Evolutionary conservation across 352 stramenopile species (phyloP).

Genomic region (Globisporangium sylvaticum): DNA sequence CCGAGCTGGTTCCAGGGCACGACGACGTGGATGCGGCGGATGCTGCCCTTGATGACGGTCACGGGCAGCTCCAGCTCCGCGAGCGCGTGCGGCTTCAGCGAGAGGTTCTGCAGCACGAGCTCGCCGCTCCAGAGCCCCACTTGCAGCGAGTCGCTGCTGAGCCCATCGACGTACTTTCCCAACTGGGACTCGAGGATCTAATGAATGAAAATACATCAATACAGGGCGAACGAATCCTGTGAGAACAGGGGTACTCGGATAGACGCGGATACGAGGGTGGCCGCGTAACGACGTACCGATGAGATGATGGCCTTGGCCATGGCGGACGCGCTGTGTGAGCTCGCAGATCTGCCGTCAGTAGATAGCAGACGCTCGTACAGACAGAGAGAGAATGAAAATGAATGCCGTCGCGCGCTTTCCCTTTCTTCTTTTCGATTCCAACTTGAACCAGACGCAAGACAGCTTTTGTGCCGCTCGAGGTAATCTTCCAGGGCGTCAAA

Average conservation of each 20-base stretch:
- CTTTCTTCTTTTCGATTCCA: slow-evolving; percentile 4
- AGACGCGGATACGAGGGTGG: background rate
- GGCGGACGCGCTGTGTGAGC: background rate
- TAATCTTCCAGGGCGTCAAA: too few species aligned
- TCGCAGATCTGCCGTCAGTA: background rate
- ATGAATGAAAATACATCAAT: background rate
- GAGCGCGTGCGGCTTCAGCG: slow-evolving; percentile 73
- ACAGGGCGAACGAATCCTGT: background rate
- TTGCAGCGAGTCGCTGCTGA: slow-evolving; percentile 76
- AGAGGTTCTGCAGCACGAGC: slow-evolving; percentile 63
- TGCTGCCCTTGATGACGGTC: slow-evolving; percentile 49
- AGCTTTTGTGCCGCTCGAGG: too few species aligned
- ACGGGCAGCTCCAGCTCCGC: slow-evolving; percentile 74
- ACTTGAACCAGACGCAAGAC: background rate
- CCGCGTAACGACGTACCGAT: slow-evolving; percentile 6
- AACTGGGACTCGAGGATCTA: slow-evolving; percentile 75
- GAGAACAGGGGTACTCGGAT: too few species aligned
- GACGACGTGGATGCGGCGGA: slow-evolving; percentile 65
- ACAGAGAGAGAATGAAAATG: background rate
- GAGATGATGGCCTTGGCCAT: slow-evolving; percentile 24
- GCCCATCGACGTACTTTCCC: slow-evolving; percentile 78
- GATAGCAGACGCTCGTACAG: background rate
- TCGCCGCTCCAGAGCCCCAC: slow-evolving; percentile 84
- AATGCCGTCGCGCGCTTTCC: background rate
- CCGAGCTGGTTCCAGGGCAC: slow-evolving; percentile 85